phyloP scores from a whole-genome alignment of 495 filamentous ascomycete genomes.

The Letharia columbiana region DNA sequence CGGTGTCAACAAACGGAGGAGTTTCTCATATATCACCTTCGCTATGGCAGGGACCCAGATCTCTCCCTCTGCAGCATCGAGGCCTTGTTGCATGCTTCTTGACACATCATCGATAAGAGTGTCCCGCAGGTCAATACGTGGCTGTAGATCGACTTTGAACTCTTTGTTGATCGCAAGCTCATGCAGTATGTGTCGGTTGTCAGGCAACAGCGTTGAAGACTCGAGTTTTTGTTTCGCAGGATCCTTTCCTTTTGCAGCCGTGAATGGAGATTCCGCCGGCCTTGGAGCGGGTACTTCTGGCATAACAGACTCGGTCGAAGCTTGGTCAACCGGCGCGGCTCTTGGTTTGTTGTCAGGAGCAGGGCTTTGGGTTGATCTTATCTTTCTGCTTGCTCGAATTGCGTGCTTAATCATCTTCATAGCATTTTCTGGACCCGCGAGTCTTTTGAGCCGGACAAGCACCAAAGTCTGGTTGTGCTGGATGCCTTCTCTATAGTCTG shows the following conservation, averaged over 20 bases:
- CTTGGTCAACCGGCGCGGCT: conserved; percentile 33
- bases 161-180: conserved; percentile 88
- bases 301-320: conserved; percentile 29
- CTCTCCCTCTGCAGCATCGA: conserved; percentile 61
- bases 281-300: conserved; percentile 34
- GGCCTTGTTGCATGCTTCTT: conserved; percentile 63
- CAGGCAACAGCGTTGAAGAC: conserved; percentile 60
- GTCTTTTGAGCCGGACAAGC: conserved; percentile 77
- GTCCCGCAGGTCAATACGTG: conserved; percentile 43
- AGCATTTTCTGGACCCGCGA: conserved; percentile 75
- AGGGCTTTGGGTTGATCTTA: conserved; percentile 58
- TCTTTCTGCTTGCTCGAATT: conserved; percentile 67
- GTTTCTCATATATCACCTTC: conserved; percentile 71
- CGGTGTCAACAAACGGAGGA: conserved; percentile 69
- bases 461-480: conserved; percentile 86
- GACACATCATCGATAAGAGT: conserved; percentile 57
- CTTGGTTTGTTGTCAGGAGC: conserved; percentile 63
- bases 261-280: conserved; percentile 35
- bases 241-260: conserved; percentile 29
- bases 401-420: conserved; percentile 76
- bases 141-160: conserved; percentile 51
- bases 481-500: conserved; percentile 87
- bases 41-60: conserved; percentile 78
- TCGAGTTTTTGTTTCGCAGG: conserved; percentile 35
- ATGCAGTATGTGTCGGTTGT: conserved; percentile 79